Conservation (phyloP, 352 stramenopile genomes). For the Phytophthora megakarya region DNA sequence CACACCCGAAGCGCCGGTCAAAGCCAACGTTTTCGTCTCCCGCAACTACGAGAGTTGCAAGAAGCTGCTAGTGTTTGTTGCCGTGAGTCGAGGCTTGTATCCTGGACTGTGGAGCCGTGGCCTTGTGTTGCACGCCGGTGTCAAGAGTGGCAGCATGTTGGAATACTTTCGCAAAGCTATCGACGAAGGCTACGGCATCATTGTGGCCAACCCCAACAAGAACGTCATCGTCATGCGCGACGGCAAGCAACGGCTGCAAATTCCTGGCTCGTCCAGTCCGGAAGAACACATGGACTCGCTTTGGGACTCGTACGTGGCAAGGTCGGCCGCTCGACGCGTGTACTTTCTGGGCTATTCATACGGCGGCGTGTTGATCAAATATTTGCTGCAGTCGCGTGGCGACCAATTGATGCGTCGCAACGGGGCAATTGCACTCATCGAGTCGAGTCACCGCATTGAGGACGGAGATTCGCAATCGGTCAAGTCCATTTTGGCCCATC, state of each 20-base stretch:
- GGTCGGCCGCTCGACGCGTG: constrained; percentile 61
- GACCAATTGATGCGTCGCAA: constrained; percentile 88
- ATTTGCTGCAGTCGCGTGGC: constrained; percentile 84
- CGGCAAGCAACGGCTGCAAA: constrained; percentile 81
- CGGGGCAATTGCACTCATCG: constrained; percentile 84
- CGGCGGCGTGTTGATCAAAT: constrained; percentile 89
- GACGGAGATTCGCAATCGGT: constrained; percentile 87
- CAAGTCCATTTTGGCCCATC: constrained; percentile 85
- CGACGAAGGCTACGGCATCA: constrained; percentile 84
- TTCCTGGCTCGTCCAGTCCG: constrained; percentile 80
- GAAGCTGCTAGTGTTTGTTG: constrained; percentile 87
- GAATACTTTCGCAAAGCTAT: constrained; percentile 90
- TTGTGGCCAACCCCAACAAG: constrained; percentile 91
- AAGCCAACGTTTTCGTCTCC: constrained; percentile 87
- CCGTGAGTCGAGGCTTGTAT: constrained; percentile 78
- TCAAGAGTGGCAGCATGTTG: constrained; percentile 89
- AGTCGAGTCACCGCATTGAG: constrained; percentile 87
- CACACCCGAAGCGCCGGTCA: constrained; percentile 55
- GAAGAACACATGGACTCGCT: constrained; percentile 91
- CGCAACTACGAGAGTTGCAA: constrained; percentile 80
- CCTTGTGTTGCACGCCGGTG: constrained; percentile 82
- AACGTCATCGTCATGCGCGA: constrained; percentile 86
- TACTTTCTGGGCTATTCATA: constrained; percentile 91
- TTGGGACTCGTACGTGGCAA: constrained; percentile 83
- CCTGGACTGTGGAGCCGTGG: constrained; percentile 87